Evolutionary conservation across 2,329 filamentous ascomycete genomes (phyloP).

Genomic region (Colletotrichum cuscutae): DNA sequence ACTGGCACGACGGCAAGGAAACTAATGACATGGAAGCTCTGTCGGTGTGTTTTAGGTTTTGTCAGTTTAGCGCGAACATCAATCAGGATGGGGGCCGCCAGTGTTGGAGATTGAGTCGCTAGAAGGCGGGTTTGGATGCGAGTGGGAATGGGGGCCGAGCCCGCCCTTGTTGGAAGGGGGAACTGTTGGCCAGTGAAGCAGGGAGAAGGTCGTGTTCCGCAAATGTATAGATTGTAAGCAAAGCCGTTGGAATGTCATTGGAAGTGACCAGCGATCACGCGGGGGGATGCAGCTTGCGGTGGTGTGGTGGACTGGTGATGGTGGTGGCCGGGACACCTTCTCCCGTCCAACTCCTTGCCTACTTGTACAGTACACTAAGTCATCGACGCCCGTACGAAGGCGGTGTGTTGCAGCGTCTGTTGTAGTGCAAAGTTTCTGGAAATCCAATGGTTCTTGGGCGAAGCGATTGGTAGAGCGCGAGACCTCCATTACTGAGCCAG

Average conservation of each 20-base stretch:
- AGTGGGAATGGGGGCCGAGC: conserved; percentile 22
- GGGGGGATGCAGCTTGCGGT: not conserved
- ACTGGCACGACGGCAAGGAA: conserved; percentile 13
- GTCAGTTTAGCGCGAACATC: conserved; percentile 5
- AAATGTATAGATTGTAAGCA: not conserved
- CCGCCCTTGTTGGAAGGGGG: not conserved
- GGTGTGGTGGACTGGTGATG: not conserved
- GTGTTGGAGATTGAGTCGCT: conserved; percentile 32
- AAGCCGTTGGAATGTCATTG: not conserved
- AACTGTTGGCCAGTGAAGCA: conserved; percentile 26
- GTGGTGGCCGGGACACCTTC: too few relatives aligned
- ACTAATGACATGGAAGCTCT: conserved; percentile 4
- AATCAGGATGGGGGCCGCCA: conserved; percentile 19
- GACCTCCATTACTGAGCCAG: not conserved
- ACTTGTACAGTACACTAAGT: not conserved
- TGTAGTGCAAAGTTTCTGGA: not conserved
- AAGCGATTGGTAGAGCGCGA: conserved; percentile 8
- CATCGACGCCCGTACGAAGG: not conserved
- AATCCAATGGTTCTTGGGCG: not conserved
- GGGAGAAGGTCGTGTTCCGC: conserved; percentile 2
- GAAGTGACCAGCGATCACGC: not conserved
- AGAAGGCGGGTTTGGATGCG: conserved; percentile 3
- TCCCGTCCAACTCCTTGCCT: not conserved
- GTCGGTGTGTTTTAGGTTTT: conserved; percentile 32
- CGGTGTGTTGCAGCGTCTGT: not conserved